Evolutionary conservation across 352 stramenopile species (phyloP).

Genomic region (Globisporangium okanoganense): DNA sequence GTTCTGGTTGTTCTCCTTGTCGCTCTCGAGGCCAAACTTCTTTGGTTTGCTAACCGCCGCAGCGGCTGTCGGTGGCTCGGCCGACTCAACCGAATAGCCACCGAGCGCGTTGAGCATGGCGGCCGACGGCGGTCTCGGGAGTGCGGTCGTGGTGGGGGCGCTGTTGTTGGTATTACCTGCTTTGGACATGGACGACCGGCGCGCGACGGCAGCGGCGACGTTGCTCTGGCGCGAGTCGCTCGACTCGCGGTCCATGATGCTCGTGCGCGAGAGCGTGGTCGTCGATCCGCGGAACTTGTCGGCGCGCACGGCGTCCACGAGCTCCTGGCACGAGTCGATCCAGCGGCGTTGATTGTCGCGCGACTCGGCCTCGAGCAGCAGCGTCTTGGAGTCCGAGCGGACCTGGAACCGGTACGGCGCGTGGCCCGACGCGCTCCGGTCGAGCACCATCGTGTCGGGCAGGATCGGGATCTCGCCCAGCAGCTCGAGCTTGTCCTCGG

Average conservation of each 20-base stretch:
- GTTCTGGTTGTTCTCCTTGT: constrained; percentile 17
- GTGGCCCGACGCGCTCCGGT: constrained; percentile 48
- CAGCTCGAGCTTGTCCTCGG: constrained; percentile 78
- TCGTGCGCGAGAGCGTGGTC: constrained; percentile 12
- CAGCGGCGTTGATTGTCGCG: constrained; percentile 59
- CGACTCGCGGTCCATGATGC: constrained; percentile 18
- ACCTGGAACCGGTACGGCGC: constrained; percentile 70
- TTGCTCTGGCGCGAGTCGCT: constrained; percentile 9
- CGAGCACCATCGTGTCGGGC: constrained; percentile 72
- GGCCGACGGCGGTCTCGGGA: constrained; percentile 2
- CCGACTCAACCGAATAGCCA: constrained; percentile 1
- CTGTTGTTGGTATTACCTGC: constrained; percentile 4
- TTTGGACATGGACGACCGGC: constrained; percentile 21
- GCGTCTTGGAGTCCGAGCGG: constrained; percentile 43
- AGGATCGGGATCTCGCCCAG: constrained; percentile 66
- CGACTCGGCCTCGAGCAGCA: constrained; percentile 67
- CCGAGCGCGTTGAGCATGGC: constrained; percentile 4
- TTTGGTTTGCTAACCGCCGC: neutral
- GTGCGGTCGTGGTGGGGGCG: neutral
- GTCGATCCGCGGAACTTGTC: constrained; percentile 57
- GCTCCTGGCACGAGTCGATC: constrained; percentile 66
- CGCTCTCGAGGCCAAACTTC: constrained; percentile 3
- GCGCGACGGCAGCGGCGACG: neutral
- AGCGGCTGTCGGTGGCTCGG: neutral
- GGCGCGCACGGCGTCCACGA: constrained; percentile 59